A percentile compares a stretch with the other conserved stretches of the same genome.
Evolutionary conservation across 2,329 filamentous ascomycete species (phyloP).

Genomic region (Fusarium sp.): DNA sequence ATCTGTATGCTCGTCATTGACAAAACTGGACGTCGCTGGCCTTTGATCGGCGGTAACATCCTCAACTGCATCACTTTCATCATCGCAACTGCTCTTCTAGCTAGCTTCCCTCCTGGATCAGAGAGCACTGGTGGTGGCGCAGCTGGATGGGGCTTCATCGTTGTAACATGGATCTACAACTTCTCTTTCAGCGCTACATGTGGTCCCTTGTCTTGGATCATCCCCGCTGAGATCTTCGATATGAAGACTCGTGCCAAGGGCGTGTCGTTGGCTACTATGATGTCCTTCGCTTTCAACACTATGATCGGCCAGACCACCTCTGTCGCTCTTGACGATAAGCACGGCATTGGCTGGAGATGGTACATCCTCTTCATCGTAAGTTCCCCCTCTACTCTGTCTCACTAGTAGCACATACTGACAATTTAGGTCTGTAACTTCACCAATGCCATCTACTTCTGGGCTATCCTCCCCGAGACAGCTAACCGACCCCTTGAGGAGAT

Average conservation of each 20-base stretch:
- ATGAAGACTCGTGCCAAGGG: constrained; percentile 78
- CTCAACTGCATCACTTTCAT: constrained; percentile 70
- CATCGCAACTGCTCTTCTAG: constrained; percentile 26
- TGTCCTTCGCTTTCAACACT: constrained; percentile 77
- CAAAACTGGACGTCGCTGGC: constrained; percentile 74
- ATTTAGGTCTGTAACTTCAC: constrained; percentile 68
- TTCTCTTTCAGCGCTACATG: constrained; percentile 27
- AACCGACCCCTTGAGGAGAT: constrained; percentile 74
- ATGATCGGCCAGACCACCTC: constrained; percentile 74
- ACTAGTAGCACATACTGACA: not conserved
- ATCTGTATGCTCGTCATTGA: constrained; percentile 76
- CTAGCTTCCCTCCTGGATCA: constrained; percentile 22
- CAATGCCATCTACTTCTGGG: constrained; percentile 65
- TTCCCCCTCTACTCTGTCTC: rapidly evolving
- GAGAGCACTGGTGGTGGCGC: not conserved
- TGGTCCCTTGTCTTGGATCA: constrained; percentile 54
- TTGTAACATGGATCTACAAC: constrained; percentile 29
- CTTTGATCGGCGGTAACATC: constrained; percentile 76
- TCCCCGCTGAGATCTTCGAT: constrained; percentile 78
- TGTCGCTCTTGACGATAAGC: constrained; percentile 53
- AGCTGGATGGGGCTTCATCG: constrained; percentile 52
- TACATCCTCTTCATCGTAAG: constrained; percentile 56
- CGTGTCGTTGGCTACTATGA: constrained; percentile 78
- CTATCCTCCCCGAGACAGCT: constrained; percentile 73
- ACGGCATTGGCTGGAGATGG: constrained; percentile 58